phyloP scores from a whole-genome alignment of 331 rosid genomes.

The Quercus tomentella region DNA sequence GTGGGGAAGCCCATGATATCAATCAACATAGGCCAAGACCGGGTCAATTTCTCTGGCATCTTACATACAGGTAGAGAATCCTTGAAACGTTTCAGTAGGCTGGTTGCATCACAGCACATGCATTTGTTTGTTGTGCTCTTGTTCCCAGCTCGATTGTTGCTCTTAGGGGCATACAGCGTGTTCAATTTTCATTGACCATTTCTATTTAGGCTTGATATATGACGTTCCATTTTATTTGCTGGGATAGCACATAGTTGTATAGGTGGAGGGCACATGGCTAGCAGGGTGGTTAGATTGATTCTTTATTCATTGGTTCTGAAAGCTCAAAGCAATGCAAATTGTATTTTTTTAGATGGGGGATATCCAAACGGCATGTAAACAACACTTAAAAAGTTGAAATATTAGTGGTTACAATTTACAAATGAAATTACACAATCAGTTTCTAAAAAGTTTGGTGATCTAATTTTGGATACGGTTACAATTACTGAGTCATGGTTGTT shows the following conservation, averaged over 20 bases:
- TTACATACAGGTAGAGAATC: slow-evolving; percentile 63
- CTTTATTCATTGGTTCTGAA: slow-evolving; percentile 65
- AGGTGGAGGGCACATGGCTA: slow-evolving; percentile 34
- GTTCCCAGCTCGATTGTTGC: slow-evolving; percentile 59
- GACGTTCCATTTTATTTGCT: neutral
- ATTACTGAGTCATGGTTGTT: neutral
- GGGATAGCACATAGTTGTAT: slow-evolving; percentile 19
- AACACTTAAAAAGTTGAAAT: neutral
- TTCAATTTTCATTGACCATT: slow-evolving; percentile 26
- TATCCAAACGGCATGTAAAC: neutral
- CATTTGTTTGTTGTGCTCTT: slow-evolving; percentile 69
- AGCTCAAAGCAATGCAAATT: neutral
- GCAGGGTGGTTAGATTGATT: slow-evolving; percentile 42
- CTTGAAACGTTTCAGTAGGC: slow-evolving; percentile 61
- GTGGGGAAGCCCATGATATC: slow-evolving; percentile 45
- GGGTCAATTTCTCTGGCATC: slow-evolving; percentile 56
- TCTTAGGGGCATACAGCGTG: slow-evolving; percentile 45
- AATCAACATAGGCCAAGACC: slow-evolving; percentile 37
- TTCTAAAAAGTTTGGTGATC: neutral
- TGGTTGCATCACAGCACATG: slow-evolving; percentile 76
- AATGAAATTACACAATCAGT: neutral
- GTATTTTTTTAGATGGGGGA: neutral
- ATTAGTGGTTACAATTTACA: neutral
- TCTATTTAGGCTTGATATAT: slow-evolving; percentile 5
- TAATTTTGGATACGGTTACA: neutral